Evolutionary conservation across 2,329 filamentous ascomycete species (phyloP).

Genomic region (Xylariomycetidae sp.): DNA sequence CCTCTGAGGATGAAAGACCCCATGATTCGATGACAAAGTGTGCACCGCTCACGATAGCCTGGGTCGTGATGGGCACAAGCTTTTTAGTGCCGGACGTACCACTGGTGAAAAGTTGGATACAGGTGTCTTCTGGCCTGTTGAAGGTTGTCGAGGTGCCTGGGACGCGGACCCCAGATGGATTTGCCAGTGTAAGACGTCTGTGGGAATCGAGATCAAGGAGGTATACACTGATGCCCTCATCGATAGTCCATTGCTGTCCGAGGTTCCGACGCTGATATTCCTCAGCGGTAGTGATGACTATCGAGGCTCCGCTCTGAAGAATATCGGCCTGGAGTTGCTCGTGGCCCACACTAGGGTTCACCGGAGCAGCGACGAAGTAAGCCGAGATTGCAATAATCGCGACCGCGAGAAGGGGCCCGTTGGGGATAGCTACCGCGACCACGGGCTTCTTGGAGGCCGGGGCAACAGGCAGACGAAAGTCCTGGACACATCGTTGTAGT

Average conservation of each 20-base stretch:
- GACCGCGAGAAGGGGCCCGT: constrained; percentile 48
- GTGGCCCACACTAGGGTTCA: constrained; percentile 42
- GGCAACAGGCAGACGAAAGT: not conserved
- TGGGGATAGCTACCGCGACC: constrained; percentile 47
- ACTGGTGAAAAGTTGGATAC: constrained; percentile 51
- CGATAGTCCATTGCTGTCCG: not conserved
- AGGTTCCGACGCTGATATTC: not conserved
- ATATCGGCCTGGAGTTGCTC: constrained; percentile 49
- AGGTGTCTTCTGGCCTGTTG: constrained; percentile 42
- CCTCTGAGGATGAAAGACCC: constrained; percentile 41
- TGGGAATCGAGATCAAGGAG: not conserved
- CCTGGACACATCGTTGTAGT: not conserved
- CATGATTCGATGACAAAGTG: constrained; percentile 50
- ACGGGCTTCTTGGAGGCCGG: constrained; percentile 33
- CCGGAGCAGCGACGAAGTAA: constrained; percentile 47
- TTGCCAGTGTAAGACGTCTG: not conserved
- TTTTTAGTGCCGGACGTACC: constrained; percentile 57
- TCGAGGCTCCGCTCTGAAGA: constrained; percentile 36
- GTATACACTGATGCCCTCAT: not conserved
- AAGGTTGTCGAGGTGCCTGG: constrained; percentile 13
- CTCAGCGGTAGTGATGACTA: not conserved
- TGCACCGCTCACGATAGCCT: constrained; percentile 46
- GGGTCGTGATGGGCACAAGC: constrained; percentile 47
- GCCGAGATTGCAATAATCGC: constrained; percentile 44
- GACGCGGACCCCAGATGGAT: not conserved